Evolutionary conservation across 345 rosid species (phyloP), one percentile per base, ranked within the genome.

Genomic region (Salix purpurea): DNA sequence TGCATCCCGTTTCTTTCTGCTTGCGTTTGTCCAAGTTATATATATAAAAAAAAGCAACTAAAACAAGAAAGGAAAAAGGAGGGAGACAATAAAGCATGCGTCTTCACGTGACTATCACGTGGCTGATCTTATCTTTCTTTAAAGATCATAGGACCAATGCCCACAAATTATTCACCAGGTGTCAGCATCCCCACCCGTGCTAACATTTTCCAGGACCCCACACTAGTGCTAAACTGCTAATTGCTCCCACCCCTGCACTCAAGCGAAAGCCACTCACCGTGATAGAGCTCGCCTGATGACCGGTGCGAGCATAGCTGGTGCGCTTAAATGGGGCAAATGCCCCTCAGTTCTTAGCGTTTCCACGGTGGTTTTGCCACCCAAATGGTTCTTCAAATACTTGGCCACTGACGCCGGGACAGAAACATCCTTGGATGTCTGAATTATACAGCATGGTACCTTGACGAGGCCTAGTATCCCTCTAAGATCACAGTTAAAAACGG

Each of bases 251-350:
- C 69, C 19, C 18, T 28, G 5, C 13, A 4, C 7, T 21, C 21
- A 6, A 44, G 6, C 24, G 7, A 24, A 44, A 34, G 19, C 6
- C 44, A 5, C 46, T 84, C 89, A 90, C 79, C 91, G 88, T 2
- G 85, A 69, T 52, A 93, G 89, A 21, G 90, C 93, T 83, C 90
- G 89, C 81, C 89, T 85, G 87, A 93, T 87, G 14, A 79, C 83
- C 50, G 83, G 92, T n/a, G 90, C 90, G 24, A 93, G 65, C 74
- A 84, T 72, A 4, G 79, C 75, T 2, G 98, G 98, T 32, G 97
- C 97, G 58, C 91, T 94, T 30, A 94, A 78, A 80, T 94, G 97
- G 2, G 98, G 96, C 82, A 94, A 84, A 80, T 94, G 98, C 12
- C 98, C 97, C 72, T 94, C 97, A 1, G 92, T 92, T 52, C 78